These are phyloP conservation scores for Juncus effusus DNA, from an alignment of 176 grass and related monocot species.

Conservation along the genomic window DNA sequence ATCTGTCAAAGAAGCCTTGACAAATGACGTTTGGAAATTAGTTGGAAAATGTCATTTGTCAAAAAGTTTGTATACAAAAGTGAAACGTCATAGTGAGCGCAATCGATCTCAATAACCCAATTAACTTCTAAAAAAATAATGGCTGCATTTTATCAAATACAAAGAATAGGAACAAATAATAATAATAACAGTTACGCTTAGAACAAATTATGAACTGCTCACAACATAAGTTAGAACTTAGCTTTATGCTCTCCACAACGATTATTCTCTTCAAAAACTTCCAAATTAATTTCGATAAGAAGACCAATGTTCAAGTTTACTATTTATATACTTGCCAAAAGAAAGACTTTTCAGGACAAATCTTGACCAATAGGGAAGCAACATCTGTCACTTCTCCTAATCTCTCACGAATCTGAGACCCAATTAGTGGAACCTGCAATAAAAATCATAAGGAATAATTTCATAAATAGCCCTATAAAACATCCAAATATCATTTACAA, in stretches of 20 bases:
- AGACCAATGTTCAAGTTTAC: constrained; percentile 2
- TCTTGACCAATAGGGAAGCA: constrained; percentile 19
- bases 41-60: not conserved
- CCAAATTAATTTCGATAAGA: not conserved
- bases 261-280: too few relatives aligned
- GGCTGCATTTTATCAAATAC: too few relatives aligned
- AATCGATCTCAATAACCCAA: too few relatives aligned
- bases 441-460: not conserved
- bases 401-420: constrained; percentile 14
- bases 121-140: too few relatives aligned
- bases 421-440: constrained; percentile 15
- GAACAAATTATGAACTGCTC: not conserved
- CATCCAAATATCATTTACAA: too few relatives aligned
- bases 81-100: too few relatives aligned
- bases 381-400: constrained; percentile 19
- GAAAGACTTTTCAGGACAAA: constrained; percentile 20
- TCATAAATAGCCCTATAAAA: not conserved
- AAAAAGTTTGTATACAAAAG: too few relatives aligned
- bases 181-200: not conserved
- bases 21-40: not conserved
- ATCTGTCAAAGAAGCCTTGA: not conserved
- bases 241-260: too few relatives aligned
- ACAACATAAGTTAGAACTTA: too few relatives aligned
- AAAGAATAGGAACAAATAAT: not conserved
- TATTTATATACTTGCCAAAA: constrained; percentile 18